phyloP scores from a whole-genome alignment of 129 eudicot species.

The Logfia minima region DNA sequence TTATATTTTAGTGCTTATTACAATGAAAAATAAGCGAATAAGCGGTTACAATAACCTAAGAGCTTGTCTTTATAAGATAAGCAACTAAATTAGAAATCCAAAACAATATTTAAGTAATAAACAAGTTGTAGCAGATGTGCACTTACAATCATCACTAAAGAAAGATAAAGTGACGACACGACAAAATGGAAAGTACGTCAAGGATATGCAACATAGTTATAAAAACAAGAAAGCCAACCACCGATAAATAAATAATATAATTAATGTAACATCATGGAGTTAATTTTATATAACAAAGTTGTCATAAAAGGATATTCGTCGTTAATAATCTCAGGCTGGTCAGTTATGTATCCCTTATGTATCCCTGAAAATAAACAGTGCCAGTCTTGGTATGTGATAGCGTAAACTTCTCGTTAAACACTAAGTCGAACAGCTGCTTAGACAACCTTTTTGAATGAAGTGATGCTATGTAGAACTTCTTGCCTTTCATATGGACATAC shows the following conservation, averaged over 20 bases:
- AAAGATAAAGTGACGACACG: neutral
- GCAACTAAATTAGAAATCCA: neutral
- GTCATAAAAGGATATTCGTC: constrained; percentile 61
- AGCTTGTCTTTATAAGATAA: neutral
- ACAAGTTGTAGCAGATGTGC: neutral
- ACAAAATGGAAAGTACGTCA: neutral
- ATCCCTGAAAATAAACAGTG: constrained; percentile 74
- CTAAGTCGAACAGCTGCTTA: constrained; percentile 71
- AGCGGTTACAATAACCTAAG: no score
- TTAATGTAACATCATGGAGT: neutral
- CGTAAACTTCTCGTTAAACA: constrained; percentile 59
- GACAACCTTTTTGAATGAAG: constrained; percentile 57
- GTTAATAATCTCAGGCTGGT: no score
- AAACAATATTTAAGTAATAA: no score
- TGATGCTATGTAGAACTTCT: constrained; percentile 59
- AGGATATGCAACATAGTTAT: neutral
- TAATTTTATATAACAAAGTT: neutral
- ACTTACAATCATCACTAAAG: neutral
- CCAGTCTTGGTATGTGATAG: constrained; percentile 73
- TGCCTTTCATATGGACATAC: constrained; percentile 49
- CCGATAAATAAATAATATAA: neutral
- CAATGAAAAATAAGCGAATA: no score
- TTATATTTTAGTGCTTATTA: no score
- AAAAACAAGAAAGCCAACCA: neutral
- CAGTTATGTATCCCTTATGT: constrained; percentile 48